Evolutionary conservation across 2,329 filamentous ascomycete species (phyloP), one percentile per base, ranked within the genome.

Genomic region (Cladophialophora chaetospira): DNA sequence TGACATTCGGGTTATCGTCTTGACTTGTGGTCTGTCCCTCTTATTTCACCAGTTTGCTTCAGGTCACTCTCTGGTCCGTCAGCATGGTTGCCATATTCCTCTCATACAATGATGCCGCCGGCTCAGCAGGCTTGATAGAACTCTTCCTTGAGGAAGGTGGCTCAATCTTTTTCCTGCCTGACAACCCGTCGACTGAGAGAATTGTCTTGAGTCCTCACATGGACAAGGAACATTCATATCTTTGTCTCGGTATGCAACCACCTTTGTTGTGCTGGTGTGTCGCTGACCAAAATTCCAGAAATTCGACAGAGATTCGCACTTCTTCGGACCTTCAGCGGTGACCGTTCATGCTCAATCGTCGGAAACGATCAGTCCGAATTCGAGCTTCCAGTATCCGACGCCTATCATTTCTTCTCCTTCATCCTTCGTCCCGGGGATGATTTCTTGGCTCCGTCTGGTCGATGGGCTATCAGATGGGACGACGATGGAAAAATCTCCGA

Each of bases 351-450:
- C 29, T 46, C 23, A 3, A 19, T 55, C 25, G 51, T 61, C 6
- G 35, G 38, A 19, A 28, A 48, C 6, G 23, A 38, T 15, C 31
- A 53, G 25, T 21, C 29, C 25, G 17, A 57, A 10, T 17, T 62
- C 50, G 15, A 52, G 17, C 15, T 63, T 19, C 61, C 59, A n/a
- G 10, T 54, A 8, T 60, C 58, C 15, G 53, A 28, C 3, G 17
- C 10, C 4, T 9, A 25, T 15, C 50, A 60, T 15, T 36, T 33
- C 26, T 57, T 54, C 4, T 62, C 58, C 9, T 29, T 59, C 25
- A 33, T 63, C 11, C 36, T 63, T 17, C 49, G 54, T 4, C 19
- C 51, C n/a, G 51, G 45, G n/a, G 46, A 38, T 23, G 53, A 63
- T 28, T 60, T 63, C 44, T 11, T 56, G 10, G 46, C 50, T 15